Base-by-base conservation (phyloP, 2,329 filamentous ascomycete genomes). In the Dendrostoma leiphaemia region DNA sequence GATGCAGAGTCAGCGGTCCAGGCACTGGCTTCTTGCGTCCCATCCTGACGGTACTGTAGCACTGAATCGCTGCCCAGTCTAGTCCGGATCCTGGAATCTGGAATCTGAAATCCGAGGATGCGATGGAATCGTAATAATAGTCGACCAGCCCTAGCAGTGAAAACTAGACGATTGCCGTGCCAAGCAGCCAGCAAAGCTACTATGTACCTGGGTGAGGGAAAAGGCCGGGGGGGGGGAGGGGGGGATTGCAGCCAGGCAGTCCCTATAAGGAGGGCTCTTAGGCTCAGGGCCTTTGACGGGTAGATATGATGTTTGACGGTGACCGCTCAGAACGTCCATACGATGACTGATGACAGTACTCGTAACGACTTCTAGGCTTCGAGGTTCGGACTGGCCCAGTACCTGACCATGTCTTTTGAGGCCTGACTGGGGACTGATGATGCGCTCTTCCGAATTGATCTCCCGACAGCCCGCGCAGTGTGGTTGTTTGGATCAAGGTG, bases 21-120 rank as follows among this genome's bases (percentile, higher is more conserved):
- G 54, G 54, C 51, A 57, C 54, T 40, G 54, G 41, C 51, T 50
- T 57, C 51, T 57, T 53, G 48, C 54, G 54, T 49, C 38, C 54
- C 54, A 57, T 57, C 10, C 43, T 32, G 17, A 28, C 19, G 21
- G 29, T 21, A 23, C n/a, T 19, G 45, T 47, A 32, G 29, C 12
- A 9, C 13, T 9, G 10, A 21, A 31, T 24, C 15, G 17, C 21
- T 23, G 37, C 31, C 9, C 17, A 23, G 19, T 41, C n/a, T n/a
- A n/a, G n/a, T n/a, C n/a, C n/a, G n/a, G n/a, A n/a, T n/a, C n/a
- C n/a, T n/a, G n/a, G n/a, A n/a, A n/a, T n/a, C 17, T 23, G 32
- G 32, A 32, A 26, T 23, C 23, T 48, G 19, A 15, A 19, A 21
- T 40, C 15, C 37, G 21, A 31, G 26, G 24, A 24, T 46, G 15